phyloP scores from a whole-genome alignment of 2,329 filamentous ascomycete genomes.

The Trichoderma citrinoviride region DNA sequence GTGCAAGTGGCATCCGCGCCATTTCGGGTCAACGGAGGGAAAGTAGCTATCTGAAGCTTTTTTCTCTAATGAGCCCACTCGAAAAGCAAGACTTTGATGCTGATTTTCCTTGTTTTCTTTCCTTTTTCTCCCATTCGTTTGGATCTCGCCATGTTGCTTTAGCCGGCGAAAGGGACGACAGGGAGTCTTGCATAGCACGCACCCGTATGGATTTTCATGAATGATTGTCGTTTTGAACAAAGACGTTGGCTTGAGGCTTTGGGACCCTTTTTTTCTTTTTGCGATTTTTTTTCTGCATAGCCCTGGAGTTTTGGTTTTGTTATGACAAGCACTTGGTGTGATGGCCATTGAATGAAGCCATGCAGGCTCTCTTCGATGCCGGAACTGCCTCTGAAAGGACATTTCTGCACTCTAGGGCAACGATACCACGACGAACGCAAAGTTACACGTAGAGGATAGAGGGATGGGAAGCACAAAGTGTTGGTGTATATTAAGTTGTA shows the following conservation, averaged over 20 bases:
- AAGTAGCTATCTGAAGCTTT: conserved; percentile 36
- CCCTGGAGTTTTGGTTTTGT: conserved; percentile 25
- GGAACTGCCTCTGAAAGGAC: conserved; percentile 8
- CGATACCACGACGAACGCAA: conserved; percentile 17
- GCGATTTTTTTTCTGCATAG: conserved; percentile 25
- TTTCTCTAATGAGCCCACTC: no score
- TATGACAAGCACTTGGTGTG: conserved; percentile 6
- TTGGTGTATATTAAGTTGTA: conserved; percentile 18
- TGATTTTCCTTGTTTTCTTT: background rate
- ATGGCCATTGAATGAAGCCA: conserved; percentile 4
- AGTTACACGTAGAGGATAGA: conserved; percentile 18
- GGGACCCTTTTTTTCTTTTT: conserved; percentile 12
- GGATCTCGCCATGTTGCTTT: conserved; percentile 9
- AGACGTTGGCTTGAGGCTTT: conserved; percentile 1
- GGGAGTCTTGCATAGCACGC: conserved; percentile 21
- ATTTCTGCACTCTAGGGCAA: conserved; percentile 14
- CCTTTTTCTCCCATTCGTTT: background rate
- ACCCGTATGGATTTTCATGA: conserved; percentile 21
- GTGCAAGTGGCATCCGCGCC: conserved; percentile 34
- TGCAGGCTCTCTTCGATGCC: conserved; percentile 5
- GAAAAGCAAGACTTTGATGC: background rate
- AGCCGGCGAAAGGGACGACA: conserved; percentile 4
- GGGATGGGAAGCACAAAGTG: conserved; percentile 8
- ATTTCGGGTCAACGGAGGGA: conserved; percentile 40
- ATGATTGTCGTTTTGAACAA: conserved; percentile 22